Percentiles rank a stretch among this genome's conserved stretches.
Conservation (phyloP, 352 stramenopile genomes). For the Globisporangium carolinianum region DNA sequence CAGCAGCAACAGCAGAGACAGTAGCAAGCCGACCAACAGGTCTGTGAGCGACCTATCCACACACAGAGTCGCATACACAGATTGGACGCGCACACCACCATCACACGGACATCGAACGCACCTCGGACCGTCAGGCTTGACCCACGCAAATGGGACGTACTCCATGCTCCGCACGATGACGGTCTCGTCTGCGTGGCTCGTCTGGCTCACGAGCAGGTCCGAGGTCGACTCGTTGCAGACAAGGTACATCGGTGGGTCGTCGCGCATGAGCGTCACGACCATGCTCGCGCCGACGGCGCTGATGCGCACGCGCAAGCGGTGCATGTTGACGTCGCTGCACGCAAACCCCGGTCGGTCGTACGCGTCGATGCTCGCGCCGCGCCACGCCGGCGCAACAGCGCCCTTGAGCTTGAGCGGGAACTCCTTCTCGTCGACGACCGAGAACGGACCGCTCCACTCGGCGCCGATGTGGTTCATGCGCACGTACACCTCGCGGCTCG, state of each 20-base stretch:
- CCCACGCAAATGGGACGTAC: constrained; percentile 78
- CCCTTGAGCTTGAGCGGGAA: constrained; percentile 76
- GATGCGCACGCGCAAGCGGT: constrained; percentile 72
- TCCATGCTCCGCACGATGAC: constrained; percentile 61
- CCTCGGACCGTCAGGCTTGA: constrained; percentile 65
- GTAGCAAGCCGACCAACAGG: too few species aligned
- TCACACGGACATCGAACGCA: constrained; percentile 14
- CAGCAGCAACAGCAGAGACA: neutral
- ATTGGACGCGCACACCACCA: neutral
- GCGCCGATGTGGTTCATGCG: constrained; percentile 67
- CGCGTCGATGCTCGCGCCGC: constrained; percentile 21
- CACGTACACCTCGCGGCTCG: constrained; percentile 59
- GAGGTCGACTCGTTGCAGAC: constrained; percentile 78
- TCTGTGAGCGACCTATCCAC: too few species aligned
- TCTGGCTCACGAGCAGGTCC: constrained; percentile 68
- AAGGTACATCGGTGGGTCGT: constrained; percentile 82
- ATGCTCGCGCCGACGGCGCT: constrained; percentile 72
- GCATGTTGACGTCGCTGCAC: constrained; percentile 39
- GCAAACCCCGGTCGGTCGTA: constrained; percentile 37
- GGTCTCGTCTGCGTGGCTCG: constrained; percentile 54
- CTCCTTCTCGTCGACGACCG: constrained; percentile 79
- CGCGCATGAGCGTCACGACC: constrained; percentile 65
- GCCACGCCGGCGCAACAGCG: constrained; percentile 43
- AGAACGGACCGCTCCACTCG: constrained; percentile 80
- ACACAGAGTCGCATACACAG: neutral